Percentiles rank a stretch among this genome's conserved stretches.
These are phyloP conservation scores for Hypoxylon lienhwacheense DNA, from an alignment of 495 filamentous ascomycete species.

Conservation along the genomic window DNA sequence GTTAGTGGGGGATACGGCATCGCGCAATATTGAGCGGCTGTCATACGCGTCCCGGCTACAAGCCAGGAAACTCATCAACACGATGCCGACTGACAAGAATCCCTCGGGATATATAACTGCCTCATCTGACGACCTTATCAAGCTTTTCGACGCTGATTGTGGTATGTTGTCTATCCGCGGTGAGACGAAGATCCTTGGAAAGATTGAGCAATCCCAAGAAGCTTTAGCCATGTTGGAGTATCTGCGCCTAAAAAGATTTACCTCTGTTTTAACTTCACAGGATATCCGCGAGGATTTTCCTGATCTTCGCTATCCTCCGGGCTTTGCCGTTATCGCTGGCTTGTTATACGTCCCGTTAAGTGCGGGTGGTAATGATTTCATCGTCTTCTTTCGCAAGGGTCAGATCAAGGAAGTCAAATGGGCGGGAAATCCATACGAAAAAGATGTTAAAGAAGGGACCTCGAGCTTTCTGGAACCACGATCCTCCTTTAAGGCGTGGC, in stretches of 20 bases:
- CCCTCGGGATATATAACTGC: slow-evolving; percentile 93
- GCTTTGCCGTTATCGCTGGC: slow-evolving; percentile 78
- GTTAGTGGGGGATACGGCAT: slow-evolving; percentile 84
- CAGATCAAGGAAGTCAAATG: slow-evolving; percentile 81
- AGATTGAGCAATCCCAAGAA: slow-evolving; percentile 76
- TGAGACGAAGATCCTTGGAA: slow-evolving; percentile 85
- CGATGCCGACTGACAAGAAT: slow-evolving; percentile 75
- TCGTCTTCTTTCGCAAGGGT: slow-evolving; percentile 85
- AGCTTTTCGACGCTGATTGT: slow-evolving; percentile 86
- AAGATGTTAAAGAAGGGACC: slow-evolving; percentile 67
- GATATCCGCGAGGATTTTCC: slow-evolving; percentile 80
- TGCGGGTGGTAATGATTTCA: slow-evolving; percentile 77
- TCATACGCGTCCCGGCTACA: slow-evolving; percentile 85
- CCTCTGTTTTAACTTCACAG: slow-evolving; percentile 76
- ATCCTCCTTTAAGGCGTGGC: slow-evolving; percentile 76
- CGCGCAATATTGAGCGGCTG: slow-evolving; percentile 84
- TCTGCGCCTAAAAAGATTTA: slow-evolving; percentile 72
- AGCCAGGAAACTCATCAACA: slow-evolving; percentile 77
- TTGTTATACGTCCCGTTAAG: slow-evolving; percentile 83
- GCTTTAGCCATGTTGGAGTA: slow-evolving; percentile 85
- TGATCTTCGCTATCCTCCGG: slow-evolving; percentile 77
- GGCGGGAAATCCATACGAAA: slow-evolving; percentile 94
- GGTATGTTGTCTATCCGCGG: slow-evolving; percentile 82
- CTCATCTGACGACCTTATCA: slow-evolving; percentile 83
- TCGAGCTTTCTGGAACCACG: slow-evolving; percentile 72